Conservation (phyloP, 176 grass and related monocot species). For the Cenchrus purpureus region DNA sequence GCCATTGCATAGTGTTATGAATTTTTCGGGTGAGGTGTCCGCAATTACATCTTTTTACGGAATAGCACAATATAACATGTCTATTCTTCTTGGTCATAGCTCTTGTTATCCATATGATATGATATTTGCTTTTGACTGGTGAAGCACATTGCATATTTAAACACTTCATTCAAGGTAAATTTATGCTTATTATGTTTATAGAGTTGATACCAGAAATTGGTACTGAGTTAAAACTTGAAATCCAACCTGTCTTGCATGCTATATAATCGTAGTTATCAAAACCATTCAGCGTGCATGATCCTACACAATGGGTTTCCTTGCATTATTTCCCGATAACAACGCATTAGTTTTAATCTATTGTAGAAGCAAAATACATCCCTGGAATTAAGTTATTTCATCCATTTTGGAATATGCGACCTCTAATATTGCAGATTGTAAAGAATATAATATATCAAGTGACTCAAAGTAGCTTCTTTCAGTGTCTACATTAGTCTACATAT, state of each 20-base stretch:
- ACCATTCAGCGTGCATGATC: neutral
- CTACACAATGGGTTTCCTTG: neutral
- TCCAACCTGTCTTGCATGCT: neutral
- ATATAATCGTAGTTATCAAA: conserved; percentile 9
- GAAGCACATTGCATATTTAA: neutral
- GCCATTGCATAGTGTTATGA: neutral
- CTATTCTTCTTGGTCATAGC: neutral
- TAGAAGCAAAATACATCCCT: conserved; percentile 1
- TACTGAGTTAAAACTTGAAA: conserved; percentile 1
- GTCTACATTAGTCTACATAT: conserved; percentile 12
- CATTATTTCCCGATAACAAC: neutral
- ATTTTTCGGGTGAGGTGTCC: neutral
- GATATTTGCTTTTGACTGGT: conserved; percentile 2
- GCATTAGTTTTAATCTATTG: conserved; percentile 11
- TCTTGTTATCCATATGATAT: neutral
- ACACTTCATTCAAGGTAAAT: neutral
- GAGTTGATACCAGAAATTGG: neutral
- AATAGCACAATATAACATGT: neutral
- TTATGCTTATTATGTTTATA: conserved; percentile 15
- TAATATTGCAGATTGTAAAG: conserved; percentile 10
- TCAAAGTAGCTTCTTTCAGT: conserved; percentile 31
- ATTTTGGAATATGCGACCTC: neutral
- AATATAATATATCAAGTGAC: conserved; percentile 8
- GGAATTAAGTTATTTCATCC: neutral
- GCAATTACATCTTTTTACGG: neutral